Percentiles rank a stretch among this genome's conserved stretches.
phyloP scores from a whole-genome alignment of 2,329 filamentous ascomycete genomes.

The Fusarium austroafricanum region DNA sequence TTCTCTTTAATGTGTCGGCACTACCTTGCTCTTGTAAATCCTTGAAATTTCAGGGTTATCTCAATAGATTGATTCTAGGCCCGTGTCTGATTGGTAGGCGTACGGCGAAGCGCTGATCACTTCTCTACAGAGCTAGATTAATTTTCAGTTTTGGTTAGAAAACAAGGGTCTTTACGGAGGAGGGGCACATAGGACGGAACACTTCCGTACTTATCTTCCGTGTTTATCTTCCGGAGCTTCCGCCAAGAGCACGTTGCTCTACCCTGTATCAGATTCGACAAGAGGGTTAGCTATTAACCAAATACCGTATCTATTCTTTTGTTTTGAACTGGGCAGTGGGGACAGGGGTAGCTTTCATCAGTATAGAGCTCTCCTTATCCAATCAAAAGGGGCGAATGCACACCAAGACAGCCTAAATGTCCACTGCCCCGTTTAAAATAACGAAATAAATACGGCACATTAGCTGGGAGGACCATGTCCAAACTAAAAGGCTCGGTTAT shows the following conservation, averaged over 20 bases:
- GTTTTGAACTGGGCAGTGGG: too few species aligned
- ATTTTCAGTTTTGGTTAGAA: slow-evolving; percentile 2
- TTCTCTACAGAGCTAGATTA: neutral
- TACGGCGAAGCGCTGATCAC: neutral
- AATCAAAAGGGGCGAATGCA: too few species aligned
- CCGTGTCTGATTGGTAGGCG: neutral
- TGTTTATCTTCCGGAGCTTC: neutral
- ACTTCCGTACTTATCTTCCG: neutral
- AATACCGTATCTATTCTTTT: too few species aligned
- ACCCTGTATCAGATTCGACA: neutral
- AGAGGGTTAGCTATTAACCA: too few species aligned
- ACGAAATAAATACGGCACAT: too few species aligned
- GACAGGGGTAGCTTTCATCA: too few species aligned
- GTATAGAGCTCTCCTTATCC: too few species aligned
- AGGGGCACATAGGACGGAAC: neutral
- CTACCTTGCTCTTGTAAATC: neutral
- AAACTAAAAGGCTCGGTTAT: too few species aligned
- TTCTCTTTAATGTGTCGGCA: neutral
- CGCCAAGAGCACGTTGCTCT: neutral
- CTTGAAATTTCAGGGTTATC: neutral
- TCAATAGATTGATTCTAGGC: neutral
- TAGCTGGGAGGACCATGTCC: too few species aligned
- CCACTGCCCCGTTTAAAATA: too few species aligned
- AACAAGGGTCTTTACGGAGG: neutral
- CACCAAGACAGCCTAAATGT: too few species aligned